phyloP scores from a whole-genome alignment of 441 rosid species.

The Gossypium gossypioides region DNA sequence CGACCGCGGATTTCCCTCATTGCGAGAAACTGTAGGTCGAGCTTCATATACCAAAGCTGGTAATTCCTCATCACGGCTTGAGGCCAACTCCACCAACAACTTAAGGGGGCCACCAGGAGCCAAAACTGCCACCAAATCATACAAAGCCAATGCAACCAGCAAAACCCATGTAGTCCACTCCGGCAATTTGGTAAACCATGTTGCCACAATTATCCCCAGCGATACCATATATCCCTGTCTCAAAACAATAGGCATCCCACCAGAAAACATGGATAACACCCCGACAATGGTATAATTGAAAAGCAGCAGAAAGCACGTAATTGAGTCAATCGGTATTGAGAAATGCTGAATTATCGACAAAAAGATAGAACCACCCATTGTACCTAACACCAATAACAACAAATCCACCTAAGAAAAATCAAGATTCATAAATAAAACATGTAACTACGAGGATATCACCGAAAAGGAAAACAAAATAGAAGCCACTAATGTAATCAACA shows the following conservation, averaged over 20 bases:
- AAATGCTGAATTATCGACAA: slow-evolving; percentile 70
- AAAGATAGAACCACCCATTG: slow-evolving; percentile 87
- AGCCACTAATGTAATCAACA: not conserved
- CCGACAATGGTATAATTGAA: slow-evolving; percentile 83
- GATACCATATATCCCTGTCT: slow-evolving; percentile 85
- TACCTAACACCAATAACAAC: slow-evolving; percentile 30
- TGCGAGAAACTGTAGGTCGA: slow-evolving; percentile 50
- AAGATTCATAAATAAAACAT: not conserved
- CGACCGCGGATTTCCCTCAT: slow-evolving; percentile 30
- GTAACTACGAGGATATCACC: not conserved
- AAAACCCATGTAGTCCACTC: slow-evolving; percentile 94
- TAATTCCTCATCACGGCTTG: slow-evolving; percentile 78
- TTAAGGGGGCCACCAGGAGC: slow-evolving; percentile 97
- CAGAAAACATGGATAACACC: slow-evolving; percentile 61
- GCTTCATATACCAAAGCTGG: slow-evolving; percentile 95
- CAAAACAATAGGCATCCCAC: slow-evolving; percentile 62
- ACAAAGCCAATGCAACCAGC: slow-evolving; percentile 73
- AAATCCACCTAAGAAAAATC: not conserved
- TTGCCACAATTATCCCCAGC: slow-evolving; percentile 76
- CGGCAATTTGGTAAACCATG: slow-evolving; percentile 85
- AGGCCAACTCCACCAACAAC: slow-evolving; percentile 79
- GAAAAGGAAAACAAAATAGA: not conserved
- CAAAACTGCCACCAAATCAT: slow-evolving; percentile 85
- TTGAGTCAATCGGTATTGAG: slow-evolving; percentile 68
- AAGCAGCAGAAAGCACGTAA: slow-evolving; percentile 58